Evolutionary conservation across 805 yeast species (phyloP).

Genomic region (Candida vartiovaarae): DNA sequence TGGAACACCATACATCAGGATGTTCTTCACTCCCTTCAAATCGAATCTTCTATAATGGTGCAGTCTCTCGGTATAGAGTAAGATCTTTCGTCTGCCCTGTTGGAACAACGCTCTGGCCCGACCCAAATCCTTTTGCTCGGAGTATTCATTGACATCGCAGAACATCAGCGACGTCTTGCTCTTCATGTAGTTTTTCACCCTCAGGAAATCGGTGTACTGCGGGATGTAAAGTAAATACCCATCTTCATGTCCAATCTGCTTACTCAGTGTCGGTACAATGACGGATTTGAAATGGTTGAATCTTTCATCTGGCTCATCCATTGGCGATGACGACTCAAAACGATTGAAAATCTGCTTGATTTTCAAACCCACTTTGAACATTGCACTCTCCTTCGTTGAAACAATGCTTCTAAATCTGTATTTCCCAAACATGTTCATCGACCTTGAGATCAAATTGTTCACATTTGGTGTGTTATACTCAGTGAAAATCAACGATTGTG

Average conservation of each 20-base stretch:
- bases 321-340: conserved; percentile 48
- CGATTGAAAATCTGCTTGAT: conserved; percentile 67
- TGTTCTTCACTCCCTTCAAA: conserved; percentile 74
- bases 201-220: conserved; percentile 75
- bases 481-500: conserved; percentile 77
- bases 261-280: conserved; percentile 60
- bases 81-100: conserved; percentile 51
- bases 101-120: conserved; percentile 66
- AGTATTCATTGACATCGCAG: conserved; percentile 77
- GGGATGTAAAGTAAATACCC: conserved; percentile 83
- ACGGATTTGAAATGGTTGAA: conserved; percentile 74
- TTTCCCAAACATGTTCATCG: conserved; percentile 53
- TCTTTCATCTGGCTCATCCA: conserved; percentile 73
- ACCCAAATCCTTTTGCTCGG: conserved; percentile 62
- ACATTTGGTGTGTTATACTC: conserved; percentile 77
- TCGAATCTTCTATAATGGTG: conserved; percentile 88
- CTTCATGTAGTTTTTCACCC: conserved; percentile 58
- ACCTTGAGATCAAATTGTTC: conserved; percentile 49
- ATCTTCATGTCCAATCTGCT: conserved; percentile 52
- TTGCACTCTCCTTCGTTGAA: conserved; percentile 41
- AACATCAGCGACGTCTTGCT: conserved; percentile 56
- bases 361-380: conserved; percentile 58
- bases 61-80: conserved; percentile 90
- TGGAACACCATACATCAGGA: conserved; percentile 80
- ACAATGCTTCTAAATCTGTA: conserved; percentile 45